phyloP scores from a whole-genome alignment of 805 yeast genomes.

The Spathaspora boniae region DNA sequence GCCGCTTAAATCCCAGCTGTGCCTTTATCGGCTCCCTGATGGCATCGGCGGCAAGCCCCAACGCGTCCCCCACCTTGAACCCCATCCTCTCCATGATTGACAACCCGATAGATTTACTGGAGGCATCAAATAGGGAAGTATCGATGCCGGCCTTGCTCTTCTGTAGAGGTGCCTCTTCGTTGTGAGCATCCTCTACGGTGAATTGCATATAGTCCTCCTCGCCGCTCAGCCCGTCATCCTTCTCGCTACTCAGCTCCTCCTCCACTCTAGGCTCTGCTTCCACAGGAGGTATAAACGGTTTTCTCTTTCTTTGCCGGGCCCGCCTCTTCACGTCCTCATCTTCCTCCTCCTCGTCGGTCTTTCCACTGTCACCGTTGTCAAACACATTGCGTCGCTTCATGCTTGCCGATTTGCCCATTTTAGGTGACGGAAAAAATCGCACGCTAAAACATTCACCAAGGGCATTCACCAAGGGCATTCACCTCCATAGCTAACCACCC shows the following conservation, averaged over 20 bases:
- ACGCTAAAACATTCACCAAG: too few relatives aligned
- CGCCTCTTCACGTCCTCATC: background rate
- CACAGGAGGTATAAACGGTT: conserved; percentile 6
- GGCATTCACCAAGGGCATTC: too few relatives aligned
- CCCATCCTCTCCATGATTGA: conserved; percentile 61
- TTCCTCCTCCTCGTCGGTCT: conserved; percentile 3
- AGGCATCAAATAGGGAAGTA: conserved; percentile 6
- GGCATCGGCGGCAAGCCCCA: conserved; percentile 30
- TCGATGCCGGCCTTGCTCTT: conserved; percentile 7
- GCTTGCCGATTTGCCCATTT: background rate
- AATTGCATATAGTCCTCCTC: conserved; percentile 13
- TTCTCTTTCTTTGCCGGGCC: conserved; percentile 1
- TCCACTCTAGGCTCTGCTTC: background rate
- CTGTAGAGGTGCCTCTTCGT: background rate
- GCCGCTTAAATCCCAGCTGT: conserved; percentile 12
- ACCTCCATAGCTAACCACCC: too few relatives aligned
- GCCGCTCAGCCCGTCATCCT: background rate
- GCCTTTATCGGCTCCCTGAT: conserved; percentile 32
- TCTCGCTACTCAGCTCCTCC: background rate
- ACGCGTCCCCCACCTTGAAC: conserved; percentile 42
- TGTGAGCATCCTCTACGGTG: conserved; percentile 3
- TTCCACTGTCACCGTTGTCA: too few relatives aligned
- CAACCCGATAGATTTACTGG: conserved; percentile 39
- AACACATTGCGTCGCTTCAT: conserved; percentile 5
- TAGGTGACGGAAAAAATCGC: too few relatives aligned